phyloP scores from a whole-genome alignment of 306 rosid genomes.

The Sindora glabra region DNA sequence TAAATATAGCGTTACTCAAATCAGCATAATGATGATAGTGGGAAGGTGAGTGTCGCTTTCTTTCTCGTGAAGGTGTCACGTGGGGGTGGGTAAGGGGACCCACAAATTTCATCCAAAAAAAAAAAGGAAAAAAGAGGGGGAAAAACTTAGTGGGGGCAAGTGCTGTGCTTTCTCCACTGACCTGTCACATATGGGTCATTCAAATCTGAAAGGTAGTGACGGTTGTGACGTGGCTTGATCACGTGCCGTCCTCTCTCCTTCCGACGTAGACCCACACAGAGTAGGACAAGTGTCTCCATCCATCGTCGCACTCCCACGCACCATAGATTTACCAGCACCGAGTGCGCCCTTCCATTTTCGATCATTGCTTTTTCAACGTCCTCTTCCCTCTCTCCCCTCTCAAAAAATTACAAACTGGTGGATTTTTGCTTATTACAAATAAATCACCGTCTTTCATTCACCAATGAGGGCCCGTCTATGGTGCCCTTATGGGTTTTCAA shows the following conservation, averaged over 20 bases:
- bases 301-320: background rate
- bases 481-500: no score
- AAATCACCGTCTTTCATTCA: no score
- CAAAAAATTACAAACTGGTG: no score
- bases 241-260: slow-evolving; percentile 44
- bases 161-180: slow-evolving; percentile 42
- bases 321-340: no score
- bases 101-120: slow-evolving; percentile 18
- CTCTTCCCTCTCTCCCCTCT: no score
- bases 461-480: no score
- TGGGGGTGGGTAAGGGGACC: slow-evolving; percentile 53
- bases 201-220: slow-evolving; percentile 34
- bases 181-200: slow-evolving; percentile 66
- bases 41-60: slow-evolving; percentile 14
- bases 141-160: slow-evolving; percentile 59
- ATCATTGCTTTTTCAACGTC: no score
- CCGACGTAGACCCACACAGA: slow-evolving; percentile 24
- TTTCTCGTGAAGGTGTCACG: slow-evolving; percentile 87
- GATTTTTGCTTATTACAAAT: no score
- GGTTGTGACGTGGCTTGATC: slow-evolving; percentile 39
- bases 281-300: slow-evolving; percentile 45
- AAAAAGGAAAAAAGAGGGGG: background rate
- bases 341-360: no score
- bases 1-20: no score
- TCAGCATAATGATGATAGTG: no score